phyloP scores from a whole-genome alignment of 805 yeast species.

The Ogataea trehalophila region DNA sequence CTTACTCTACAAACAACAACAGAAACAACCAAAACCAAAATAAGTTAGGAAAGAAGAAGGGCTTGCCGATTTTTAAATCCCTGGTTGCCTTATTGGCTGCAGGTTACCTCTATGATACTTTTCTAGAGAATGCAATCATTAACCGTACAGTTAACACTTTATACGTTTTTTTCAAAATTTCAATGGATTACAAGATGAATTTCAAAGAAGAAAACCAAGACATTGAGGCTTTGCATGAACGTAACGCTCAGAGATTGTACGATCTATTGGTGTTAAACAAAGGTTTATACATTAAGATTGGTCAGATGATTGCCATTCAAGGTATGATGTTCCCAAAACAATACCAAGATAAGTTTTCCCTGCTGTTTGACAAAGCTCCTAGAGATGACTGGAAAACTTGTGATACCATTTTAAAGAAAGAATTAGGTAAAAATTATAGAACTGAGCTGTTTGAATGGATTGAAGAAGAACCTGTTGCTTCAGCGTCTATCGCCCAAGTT shows the following conservation, averaged over 20 bases:
- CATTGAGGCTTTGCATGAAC: conserved; percentile 54
- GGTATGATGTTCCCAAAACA: conserved; percentile 62
- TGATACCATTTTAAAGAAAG: conserved; percentile 35
- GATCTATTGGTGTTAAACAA: conserved; percentile 42
- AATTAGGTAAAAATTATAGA: conserved; percentile 40
- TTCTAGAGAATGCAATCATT: conserved; percentile 43
- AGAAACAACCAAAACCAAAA: background rate
- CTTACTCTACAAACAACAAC: no score
- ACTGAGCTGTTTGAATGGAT: conserved; percentile 36
- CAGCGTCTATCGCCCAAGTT: conserved; percentile 74
- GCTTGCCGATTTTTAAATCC: conserved; percentile 2
- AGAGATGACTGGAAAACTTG: conserved; percentile 45
- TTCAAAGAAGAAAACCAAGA: conserved; percentile 38
- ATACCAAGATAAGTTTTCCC: conserved; percentile 51
- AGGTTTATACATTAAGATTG: conserved; percentile 69
- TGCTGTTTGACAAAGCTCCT: conserved; percentile 68
- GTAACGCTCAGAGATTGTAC: conserved; percentile 48
- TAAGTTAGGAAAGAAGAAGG: background rate
- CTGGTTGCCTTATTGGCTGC: conserved; percentile 11
- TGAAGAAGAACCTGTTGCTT: conserved; percentile 59
- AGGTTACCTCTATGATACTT: conserved; percentile 26
- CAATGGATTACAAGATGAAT: conserved; percentile 55
- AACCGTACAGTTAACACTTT: conserved; percentile 50
- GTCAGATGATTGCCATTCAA: conserved; percentile 78
- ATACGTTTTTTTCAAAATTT: conserved; percentile 43